Evolutionary conservation across 2,329 filamentous ascomycete genomes (phyloP).

Genomic region (Alternaria ethzedia): DNA sequence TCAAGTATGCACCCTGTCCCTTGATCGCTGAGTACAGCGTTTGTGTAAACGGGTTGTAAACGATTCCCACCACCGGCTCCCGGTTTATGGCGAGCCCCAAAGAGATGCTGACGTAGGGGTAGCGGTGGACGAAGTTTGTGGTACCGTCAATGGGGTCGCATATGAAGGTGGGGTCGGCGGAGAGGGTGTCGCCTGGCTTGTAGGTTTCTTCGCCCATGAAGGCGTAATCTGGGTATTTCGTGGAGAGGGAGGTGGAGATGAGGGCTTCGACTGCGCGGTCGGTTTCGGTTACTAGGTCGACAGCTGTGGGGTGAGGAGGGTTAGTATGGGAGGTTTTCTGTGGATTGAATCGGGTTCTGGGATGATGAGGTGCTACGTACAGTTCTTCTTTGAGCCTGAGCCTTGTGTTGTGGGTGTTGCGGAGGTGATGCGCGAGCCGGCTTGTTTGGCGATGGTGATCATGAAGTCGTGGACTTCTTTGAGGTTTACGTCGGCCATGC

Average conservation of each 20-base stretch:
- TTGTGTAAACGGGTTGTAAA: slow-evolving; percentile 80
- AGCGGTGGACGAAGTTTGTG: slow-evolving; percentile 80
- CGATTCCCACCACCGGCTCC: slow-evolving; percentile 71
- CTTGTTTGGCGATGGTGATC: slow-evolving; percentile 53
- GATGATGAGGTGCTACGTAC: slow-evolving; percentile 26
- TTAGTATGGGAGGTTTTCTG: background rate
- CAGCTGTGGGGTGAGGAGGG: slow-evolving; percentile 48
- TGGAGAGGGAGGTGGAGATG: slow-evolving; percentile 58
- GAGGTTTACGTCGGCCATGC: slow-evolving; percentile 49
- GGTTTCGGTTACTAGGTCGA: slow-evolving; percentile 69
- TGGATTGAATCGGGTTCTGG: background rate
- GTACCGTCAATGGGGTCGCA: slow-evolving; percentile 84
- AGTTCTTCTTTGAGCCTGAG: slow-evolving; percentile 58
- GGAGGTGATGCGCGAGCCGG: slow-evolving; percentile 55
- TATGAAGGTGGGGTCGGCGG: slow-evolving; percentile 74
- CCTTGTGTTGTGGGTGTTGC: slow-evolving; percentile 52
- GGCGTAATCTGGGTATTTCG: slow-evolving; percentile 61
- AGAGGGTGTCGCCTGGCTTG: slow-evolving; percentile 68
- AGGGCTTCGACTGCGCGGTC: slow-evolving; percentile 67
- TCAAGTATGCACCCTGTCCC: slow-evolving; percentile 68
- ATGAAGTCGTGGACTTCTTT: slow-evolving; percentile 59
- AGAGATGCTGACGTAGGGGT: slow-evolving; percentile 77
- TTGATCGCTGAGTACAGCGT: slow-evolving; percentile 72
- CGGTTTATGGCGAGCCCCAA: slow-evolving; percentile 72
- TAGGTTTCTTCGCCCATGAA: slow-evolving; percentile 66